Evolutionary conservation across 108 stramenopile genomes (phyloP), one percentile per base, ranked within the genome.

Genomic region (Schizochytrium sp.): DNA sequence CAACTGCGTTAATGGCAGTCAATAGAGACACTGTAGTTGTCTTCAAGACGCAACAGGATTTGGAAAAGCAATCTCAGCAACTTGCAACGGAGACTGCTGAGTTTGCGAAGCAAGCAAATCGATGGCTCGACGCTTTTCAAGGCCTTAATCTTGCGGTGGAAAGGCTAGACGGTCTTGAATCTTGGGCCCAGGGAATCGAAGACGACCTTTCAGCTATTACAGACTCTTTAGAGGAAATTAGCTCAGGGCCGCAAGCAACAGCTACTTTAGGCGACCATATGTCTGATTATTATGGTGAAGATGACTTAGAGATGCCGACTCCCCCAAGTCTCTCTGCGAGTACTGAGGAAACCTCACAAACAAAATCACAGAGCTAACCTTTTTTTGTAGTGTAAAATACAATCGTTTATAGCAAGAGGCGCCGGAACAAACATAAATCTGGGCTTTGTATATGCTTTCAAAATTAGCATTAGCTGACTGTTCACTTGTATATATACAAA

Each of bases 101-200:
- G 40, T 69, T 69, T 69, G 64, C 64, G 28, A 38, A 7, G 28
- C 64, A 69, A 15, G 7, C 64, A 8, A 15, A 12, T 7, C 64
- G 64, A 8, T 69, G 64, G 64, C 64, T 69, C 64, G 15, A 69
- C 12, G 15, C 12, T 15, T 69, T 69, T 38, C 64, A 69, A 15
- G 15, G 64, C 12, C 64, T 69, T 44, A 69, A 15, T 69, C 12
- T 8, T 38, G 64, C 64, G 5, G 44, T 69, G 64, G 64, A 69
- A 15, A 7, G 44, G 12, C 64, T 69, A 7, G 42, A 69, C 8
- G 64, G 64, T 44, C 7, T 69, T 15, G 64, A 69, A 44, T 12
- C 64, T 44, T 69, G 64, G 64, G 64, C 64, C 10, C 64, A 69
- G 44, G 64, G 64, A 38, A 69, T 69, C 2, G 64, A 69, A 15